Conservation (phyloP, 306 rosid genomes). For the Luffa aegyptiaca region DNA sequence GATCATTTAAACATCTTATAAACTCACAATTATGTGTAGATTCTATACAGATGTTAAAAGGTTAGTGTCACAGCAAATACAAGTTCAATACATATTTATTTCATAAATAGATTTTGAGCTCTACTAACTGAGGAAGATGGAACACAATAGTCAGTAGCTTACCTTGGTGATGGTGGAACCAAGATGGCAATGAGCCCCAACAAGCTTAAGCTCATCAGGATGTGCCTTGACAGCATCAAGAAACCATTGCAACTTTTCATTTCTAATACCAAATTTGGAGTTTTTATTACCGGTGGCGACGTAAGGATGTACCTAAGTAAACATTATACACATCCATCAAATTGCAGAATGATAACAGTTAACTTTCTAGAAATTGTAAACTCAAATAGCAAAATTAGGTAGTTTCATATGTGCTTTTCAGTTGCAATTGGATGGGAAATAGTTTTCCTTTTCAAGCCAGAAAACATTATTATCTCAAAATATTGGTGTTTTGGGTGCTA, state of each 20-base stretch:
- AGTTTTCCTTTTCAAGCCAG: not conserved
- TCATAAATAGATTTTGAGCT: not conserved
- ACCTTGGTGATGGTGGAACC: slow-evolving; percentile 98
- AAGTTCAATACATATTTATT: not conserved
- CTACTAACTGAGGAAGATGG: not conserved
- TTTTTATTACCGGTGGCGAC: slow-evolving; percentile 95
- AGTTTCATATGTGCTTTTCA: not conserved
- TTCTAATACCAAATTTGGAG: slow-evolving; percentile 91
- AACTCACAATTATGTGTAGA: not conserved
- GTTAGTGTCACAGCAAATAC: not conserved
- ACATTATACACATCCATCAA: not conserved
- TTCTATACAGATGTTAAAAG: not conserved
- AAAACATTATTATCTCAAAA: not conserved
- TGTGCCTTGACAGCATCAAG: slow-evolving; percentile 75
- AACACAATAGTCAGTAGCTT: not conserved
- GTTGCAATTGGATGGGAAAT: not conserved
- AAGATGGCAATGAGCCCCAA: slow-evolving; percentile 95
- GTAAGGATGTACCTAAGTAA: slow-evolving; percentile 71
- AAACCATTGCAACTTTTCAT: slow-evolving; percentile 97
- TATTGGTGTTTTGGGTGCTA: not conserved
- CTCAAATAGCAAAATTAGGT: not conserved
- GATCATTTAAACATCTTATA: not conserved
- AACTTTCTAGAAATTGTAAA: not conserved
- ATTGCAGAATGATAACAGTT: not conserved
- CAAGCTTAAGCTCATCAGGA: slow-evolving; percentile 77